Evolutionary conservation across 768 basidiomycete genomes (phyloP).

Genomic region (Epithele typhae): DNA sequence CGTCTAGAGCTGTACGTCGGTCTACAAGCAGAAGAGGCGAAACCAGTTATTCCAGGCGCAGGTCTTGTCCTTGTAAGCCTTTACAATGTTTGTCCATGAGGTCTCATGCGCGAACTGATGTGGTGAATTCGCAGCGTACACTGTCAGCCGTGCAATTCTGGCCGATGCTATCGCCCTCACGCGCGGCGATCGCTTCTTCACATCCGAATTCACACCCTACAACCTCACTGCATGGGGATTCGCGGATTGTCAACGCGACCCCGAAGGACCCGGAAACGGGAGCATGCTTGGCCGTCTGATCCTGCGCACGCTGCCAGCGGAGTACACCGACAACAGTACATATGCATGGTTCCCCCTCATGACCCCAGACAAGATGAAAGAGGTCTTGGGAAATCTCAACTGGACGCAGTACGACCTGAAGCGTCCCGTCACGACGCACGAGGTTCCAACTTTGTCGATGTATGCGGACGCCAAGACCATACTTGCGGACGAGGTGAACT

Average conservation of each 20-base stretch:
- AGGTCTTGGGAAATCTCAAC: slow-evolving; percentile 50
- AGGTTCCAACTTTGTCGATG: slow-evolving; percentile 33
- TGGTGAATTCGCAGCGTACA: slow-evolving; percentile 50
- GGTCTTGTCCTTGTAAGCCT: slow-evolving; percentile 75
- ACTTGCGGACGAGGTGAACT: slow-evolving; percentile 41
- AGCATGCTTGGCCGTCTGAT: slow-evolving; percentile 72
- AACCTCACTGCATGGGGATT: slow-evolving; percentile 86
- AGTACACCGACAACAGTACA: slow-evolving; percentile 63
- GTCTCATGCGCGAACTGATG: too few relatives aligned
- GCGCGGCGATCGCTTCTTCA: slow-evolving; percentile 80
- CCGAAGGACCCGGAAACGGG: slow-evolving; percentile 68
- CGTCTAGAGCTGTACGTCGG: slow-evolving; percentile 80
- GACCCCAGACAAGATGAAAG: slow-evolving; percentile 68
- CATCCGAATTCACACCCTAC: slow-evolving; percentile 74
- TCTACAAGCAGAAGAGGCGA: slow-evolving; percentile 73
- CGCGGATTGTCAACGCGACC: slow-evolving; percentile 74
- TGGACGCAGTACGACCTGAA: slow-evolving; percentile 50
- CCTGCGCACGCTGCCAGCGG: slow-evolving; percentile 66
- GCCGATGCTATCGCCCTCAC: slow-evolving; percentile 84
- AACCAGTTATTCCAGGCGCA: slow-evolving; percentile 71
- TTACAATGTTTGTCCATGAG: not conserved
- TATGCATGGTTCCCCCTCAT: slow-evolving; percentile 90
- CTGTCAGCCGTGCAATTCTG: slow-evolving; percentile 80
- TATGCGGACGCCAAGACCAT: slow-evolving; percentile 53
- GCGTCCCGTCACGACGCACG: slow-evolving; percentile 37